Conservation (phyloP, 495 filamentous ascomycete species). For the Podospora bellae-mahoneyi region DNA sequence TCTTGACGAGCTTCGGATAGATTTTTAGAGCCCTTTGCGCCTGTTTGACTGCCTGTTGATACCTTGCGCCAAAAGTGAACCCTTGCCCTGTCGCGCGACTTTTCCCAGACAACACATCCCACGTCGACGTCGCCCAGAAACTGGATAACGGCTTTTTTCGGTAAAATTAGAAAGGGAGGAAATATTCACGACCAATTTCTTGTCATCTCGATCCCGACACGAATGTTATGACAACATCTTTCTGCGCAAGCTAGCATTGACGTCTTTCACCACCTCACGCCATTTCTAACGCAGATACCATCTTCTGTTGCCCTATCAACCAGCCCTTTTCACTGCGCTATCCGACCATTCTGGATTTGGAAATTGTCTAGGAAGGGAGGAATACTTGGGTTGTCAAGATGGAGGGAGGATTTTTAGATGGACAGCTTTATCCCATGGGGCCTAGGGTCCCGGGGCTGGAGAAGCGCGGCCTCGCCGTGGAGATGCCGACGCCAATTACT, state of each 20-base stretch:
- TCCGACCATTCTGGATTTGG: slow-evolving; percentile 4
- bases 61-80: background rate
- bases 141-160: slow-evolving; percentile 2
- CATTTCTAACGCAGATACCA: background rate
- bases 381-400: slow-evolving; percentile 23
- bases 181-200: background rate
- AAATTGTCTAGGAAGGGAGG: slow-evolving; percentile 13
- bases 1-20: background rate
- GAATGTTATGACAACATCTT: slow-evolving; percentile 34
- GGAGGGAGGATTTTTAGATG: slow-evolving; percentile 26
- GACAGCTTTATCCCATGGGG: slow-evolving; percentile 27
- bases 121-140: background rate
- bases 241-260: slow-evolving; percentile 19
- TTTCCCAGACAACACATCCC: background rate
- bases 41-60: too few species aligned
- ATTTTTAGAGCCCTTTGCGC: background rate
- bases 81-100: background rate
- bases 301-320: slow-evolving; percentile 16
- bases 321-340: background rate
- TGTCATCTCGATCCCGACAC: slow-evolving; percentile 17
- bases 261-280: slow-evolving; percentile 5
- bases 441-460: slow-evolving; percentile 25
- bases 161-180: background rate
- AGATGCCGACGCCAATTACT: slow-evolving; percentile 16
- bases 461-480: slow-evolving; percentile 10